These are phyloP conservation scores for Fusarium pseudoanthophilum DNA, from an alignment of 2,329 filamentous ascomycete genomes.

Conservation along the genomic window DNA sequence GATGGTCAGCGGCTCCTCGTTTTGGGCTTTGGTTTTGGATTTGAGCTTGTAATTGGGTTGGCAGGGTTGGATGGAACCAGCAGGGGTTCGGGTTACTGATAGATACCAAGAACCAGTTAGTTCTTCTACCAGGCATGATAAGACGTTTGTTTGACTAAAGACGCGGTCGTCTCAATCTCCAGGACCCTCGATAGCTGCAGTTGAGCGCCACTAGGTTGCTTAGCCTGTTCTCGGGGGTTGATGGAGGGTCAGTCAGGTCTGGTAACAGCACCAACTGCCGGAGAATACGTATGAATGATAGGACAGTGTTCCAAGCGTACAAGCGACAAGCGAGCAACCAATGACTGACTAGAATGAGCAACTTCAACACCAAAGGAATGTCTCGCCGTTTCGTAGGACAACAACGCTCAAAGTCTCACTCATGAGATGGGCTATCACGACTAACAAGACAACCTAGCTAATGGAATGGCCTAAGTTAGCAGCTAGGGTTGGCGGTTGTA, in stretches of 20 bases:
- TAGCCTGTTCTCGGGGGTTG: constrained; percentile 25
- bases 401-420: constrained; percentile 2
- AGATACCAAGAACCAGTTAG: constrained; percentile 28
- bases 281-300: constrained; percentile 5
- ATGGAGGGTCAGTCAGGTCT: constrained; percentile 10
- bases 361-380: neutral
- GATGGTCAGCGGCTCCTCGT: constrained; percentile 28
- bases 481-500: constrained; percentile 24
- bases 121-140: constrained; percentile 28
- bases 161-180: constrained; percentile 12
- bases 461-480: neutral
- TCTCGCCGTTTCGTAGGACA: constrained; percentile 9
- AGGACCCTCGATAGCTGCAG: constrained; percentile 15
- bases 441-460: neutral
- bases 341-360: neutral
- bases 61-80: constrained; percentile 13
- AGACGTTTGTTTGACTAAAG: constrained; percentile 29
- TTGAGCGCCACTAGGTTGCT: constrained; percentile 6
- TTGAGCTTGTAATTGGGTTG: constrained; percentile 26
- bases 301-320: neutral
- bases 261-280: constrained; percentile 4
- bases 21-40: constrained; percentile 6
- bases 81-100: constrained; percentile 31
- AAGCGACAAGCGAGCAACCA: neutral
- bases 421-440: constrained; percentile 5